Evolutionary conservation across 2,329 filamentous ascomycete species (phyloP), one percentile per base, ranked within the genome.

Genomic region (Teratosphaeria zuluensis): DNA sequence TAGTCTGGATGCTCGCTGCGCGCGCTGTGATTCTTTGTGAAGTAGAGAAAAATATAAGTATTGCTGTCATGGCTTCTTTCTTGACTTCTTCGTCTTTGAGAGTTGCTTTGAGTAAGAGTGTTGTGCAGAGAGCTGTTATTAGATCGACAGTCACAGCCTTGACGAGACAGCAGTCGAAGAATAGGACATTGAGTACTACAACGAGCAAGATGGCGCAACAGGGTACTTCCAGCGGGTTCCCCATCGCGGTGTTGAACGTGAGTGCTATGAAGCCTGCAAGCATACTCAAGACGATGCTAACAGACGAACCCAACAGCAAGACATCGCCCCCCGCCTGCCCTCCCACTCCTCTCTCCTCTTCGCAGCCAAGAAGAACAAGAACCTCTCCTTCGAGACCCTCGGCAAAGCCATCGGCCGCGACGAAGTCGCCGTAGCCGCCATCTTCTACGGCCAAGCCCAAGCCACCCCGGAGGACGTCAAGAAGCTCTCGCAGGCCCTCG

Each of bases 391-490:
- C 71, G 89, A 90, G 71, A 76, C 83, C 51, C 91, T 96, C 68
- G 89, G 84, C 56, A 75, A 84, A 64, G 79, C 85, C 32, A 80
- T 96, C 58, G 85, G 84, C 62, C 88, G 91, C 63, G 85, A 87
- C 69, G 89, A 96, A 75, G 89, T 96, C 51, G 89, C 90, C 48
- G 84, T 88, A 3, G 92, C 92, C 2, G 91, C 91, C 1, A 78
- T 96, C 63, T 96, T 96, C 81, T 96, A 96, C 73, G 92, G 92
- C 32, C 90, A 94, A 73, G 85, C 88, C 5, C 84, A 84, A 66
- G 88, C 90, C 1, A 87, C 85, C 0, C 69, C 81, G 0, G 86
- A 89, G 62, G 90, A 94, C 65, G 80, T 84, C 64, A 73, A 81
- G 59, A 86, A 84, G 60, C 83, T 96, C 1, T 82, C 88, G 1